Base-by-base conservation (phyloP, 345 rosid genomes). In the Boechera retrofracta region DNA sequence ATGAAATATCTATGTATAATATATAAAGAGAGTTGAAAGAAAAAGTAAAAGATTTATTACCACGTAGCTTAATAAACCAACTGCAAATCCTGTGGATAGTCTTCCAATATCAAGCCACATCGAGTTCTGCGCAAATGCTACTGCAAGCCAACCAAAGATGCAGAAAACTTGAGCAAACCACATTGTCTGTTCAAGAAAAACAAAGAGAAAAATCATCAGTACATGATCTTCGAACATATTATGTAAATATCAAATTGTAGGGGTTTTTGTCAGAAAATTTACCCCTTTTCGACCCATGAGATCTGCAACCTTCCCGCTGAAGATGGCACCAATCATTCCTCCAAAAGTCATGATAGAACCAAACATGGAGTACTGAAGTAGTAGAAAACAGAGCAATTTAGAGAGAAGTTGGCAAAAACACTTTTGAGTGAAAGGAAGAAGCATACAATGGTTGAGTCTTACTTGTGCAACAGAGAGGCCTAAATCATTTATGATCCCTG, bases 31-130 rank as follows among this genome's bases (percentile, higher is more conserved):
- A 41, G 42, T 2, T 5, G 6, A 41, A 41, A 58, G 4, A 29
- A 39, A 18, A 54, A 10, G 33, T 63, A 42, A 31, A 59, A 70
- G 44, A 65, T 1, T 31, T 5, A 66, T 79, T 79, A 84, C 88
- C 80, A 83, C 80, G 26, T 83, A 85, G 69, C 82, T 63, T 36
- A 44, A 73, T 29, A 83, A 18, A 57, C 88, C 88, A 60, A 79
- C 81, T 0, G 74, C 83, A 66, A 81, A 72, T 67, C 88, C 88
- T 1, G 77, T 45, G 21, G 81, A 70, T 4, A 83, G 4, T 69
- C 88, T 81, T 71, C 86, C 88, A 63, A 59, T 33, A 72, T 85
- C 77, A 5, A 85, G 75, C 88, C 70, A 77, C 42, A 75, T 67
- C 2, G 82, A 31, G 63, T 69, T 72, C 31, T 49, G 16, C 29